These are phyloP conservation scores for Xylariales sp. DNA, from an alignment of 2,329 filamentous ascomycete species.

Conservation along the genomic window DNA sequence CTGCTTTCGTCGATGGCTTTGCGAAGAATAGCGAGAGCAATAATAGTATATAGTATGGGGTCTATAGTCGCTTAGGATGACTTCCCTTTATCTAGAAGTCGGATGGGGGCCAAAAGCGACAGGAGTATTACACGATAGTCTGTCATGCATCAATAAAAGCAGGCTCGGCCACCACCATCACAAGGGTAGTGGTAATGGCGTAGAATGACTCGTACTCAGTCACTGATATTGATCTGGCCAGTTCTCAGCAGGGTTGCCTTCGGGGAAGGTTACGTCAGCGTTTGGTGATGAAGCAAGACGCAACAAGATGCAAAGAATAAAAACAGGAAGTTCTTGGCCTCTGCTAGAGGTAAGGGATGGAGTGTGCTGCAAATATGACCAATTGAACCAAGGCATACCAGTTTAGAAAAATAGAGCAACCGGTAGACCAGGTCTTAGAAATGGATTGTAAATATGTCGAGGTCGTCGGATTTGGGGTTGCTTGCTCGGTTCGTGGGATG, in stretches of 20 bases:
- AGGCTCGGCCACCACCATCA: slow-evolving; percentile 24
- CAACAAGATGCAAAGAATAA: background rate
- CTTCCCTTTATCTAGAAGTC: slow-evolving; percentile 27
- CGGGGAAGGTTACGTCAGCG: slow-evolving; percentile 34
- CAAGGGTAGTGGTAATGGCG: slow-evolving; percentile 2
- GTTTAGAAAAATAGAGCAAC: background rate
- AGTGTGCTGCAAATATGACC: slow-evolving; percentile 8
- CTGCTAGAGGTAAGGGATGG: slow-evolving; percentile 1
- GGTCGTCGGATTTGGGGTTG: slow-evolving; percentile 11
- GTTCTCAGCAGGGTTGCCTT: slow-evolving; percentile 21
- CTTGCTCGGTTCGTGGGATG: slow-evolving; percentile 8
- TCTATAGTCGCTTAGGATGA: slow-evolving; percentile 21
- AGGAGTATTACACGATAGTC: slow-evolving; percentile 32
- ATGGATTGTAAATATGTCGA: slow-evolving; percentile 7
- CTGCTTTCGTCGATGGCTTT: background rate
- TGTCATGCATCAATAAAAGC: slow-evolving; percentile 38
- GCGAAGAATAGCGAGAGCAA: background rate
- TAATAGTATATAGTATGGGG: slow-evolving; percentile 14
- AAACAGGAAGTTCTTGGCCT: slow-evolving; percentile 7
- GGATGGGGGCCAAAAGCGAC: slow-evolving; percentile 20
- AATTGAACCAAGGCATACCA: slow-evolving; percentile 25
- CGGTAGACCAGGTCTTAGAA: slow-evolving; percentile 4
- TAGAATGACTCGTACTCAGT: slow-evolving; percentile 26
- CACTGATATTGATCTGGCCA: slow-evolving; percentile 14
- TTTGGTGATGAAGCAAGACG: slow-evolving; percentile 23